Evolutionary conservation across 441 rosid species (phyloP), one percentile per base, ranked within the genome.

Genomic region (Aleurites moluccanus): DNA sequence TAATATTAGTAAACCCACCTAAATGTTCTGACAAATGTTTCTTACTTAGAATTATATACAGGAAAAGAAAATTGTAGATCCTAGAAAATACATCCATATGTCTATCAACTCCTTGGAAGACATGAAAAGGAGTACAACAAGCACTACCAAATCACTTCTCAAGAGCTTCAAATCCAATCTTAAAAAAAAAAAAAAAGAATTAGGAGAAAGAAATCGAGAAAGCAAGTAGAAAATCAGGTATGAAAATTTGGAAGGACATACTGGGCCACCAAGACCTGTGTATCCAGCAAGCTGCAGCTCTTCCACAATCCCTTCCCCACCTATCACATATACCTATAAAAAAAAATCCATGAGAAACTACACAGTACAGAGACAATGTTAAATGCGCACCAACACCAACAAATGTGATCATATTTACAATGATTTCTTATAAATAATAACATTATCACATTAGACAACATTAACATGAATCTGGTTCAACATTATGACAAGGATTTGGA

Each of bases 201-300:
- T 21, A 14, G 23, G 3, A 25, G 18, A 53, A 66, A 16, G 6
- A 25, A 1, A 56, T 10, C 65, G 11, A 18, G 3, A 74, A 16
- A 49, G 66, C 35, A 53, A 40, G 23, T 18, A 45, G 61, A 25
- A 60, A 62, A 40, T 35, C 20, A 20, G 25, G n/a, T 27, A 38
- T 21, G 28, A 21, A 59, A 28, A 9, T 53, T 44, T 23, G 69
- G 55, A 57, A 61, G 65, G 27, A 85, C 45, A 27, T 92, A 96
- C 99, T 18, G 94, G 98, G 66, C 98, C 99, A 72, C 98, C 98
- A 50, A 96, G 88, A 82, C 87, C 89, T 73, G 88, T 92, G 77
- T 84, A 88, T 78, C 99, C 98, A 53, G 99, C 97, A 63, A 89
- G 93, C 83, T 88, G 90, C 64, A 96, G 96, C 88, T 93, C 99